These are phyloP conservation scores for Macadamia tetraphylla DNA, from an alignment of 164 flowering plant genomes.

Conservation along the genomic window DNA sequence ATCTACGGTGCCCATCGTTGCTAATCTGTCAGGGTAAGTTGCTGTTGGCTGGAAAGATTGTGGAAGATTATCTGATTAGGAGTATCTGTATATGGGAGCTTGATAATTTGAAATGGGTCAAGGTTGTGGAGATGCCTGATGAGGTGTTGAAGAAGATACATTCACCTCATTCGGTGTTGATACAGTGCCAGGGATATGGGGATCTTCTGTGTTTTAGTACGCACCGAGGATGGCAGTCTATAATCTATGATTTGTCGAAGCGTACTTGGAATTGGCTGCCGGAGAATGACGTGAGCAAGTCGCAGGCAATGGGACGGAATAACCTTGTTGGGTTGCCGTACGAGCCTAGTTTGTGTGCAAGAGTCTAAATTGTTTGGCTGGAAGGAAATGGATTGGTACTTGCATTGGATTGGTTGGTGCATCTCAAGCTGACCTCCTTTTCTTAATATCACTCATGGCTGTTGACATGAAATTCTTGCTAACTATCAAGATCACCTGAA, in stretches of 20 bases:
- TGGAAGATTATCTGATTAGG: slow-evolving; percentile 25
- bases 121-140: slow-evolving; percentile 23
- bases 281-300: slow-evolving; percentile 17
- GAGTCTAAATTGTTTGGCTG: slow-evolving; percentile 9
- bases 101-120: slow-evolving; percentile 21
- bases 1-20: slow-evolving; percentile 23
- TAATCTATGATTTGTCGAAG: slow-evolving; percentile 18
- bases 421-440: not conserved
- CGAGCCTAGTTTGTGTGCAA: slow-evolving; percentile 23
- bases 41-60: slow-evolving; percentile 26
- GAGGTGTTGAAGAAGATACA: slow-evolving; percentile 22
- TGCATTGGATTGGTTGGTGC: not conserved
- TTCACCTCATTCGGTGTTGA: slow-evolving; percentile 20
- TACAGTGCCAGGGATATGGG: slow-evolving; percentile 27
- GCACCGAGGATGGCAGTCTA: slow-evolving; percentile 27
- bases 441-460: not conserved
- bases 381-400: not conserved
- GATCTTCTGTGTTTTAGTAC: slow-evolving; percentile 29
- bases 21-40: slow-evolving; percentile 22
- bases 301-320: slow-evolving; percentile 20
- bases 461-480: not conserved
- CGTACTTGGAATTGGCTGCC: slow-evolving; percentile 17
- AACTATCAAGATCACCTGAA: not conserved
- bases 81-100: slow-evolving; percentile 29
- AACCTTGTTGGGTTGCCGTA: slow-evolving; percentile 21